Evolutionary conservation across 2,329 filamentous ascomycete genomes (phyloP).

Genomic region (Verticillium tricorpus): DNA sequence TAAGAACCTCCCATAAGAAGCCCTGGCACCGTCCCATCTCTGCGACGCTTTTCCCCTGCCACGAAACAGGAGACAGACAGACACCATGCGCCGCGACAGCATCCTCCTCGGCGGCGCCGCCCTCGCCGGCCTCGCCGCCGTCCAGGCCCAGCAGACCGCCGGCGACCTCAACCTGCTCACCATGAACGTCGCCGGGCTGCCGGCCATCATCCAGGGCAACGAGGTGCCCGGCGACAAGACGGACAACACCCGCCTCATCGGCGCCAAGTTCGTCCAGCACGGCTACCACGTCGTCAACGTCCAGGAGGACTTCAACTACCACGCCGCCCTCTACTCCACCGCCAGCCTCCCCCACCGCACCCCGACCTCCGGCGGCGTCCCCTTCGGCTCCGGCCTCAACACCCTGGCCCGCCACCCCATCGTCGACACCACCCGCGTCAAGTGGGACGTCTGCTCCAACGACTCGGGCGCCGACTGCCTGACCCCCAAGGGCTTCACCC

Average conservation of each 20-base stretch:
- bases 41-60: background rate
- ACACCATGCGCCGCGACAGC: slow-evolving; percentile 1
- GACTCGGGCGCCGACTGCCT: slow-evolving; percentile 55
- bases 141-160: slow-evolving; percentile 11
- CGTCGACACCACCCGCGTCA: slow-evolving; percentile 49
- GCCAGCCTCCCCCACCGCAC: slow-evolving; percentile 58
- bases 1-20: background rate
- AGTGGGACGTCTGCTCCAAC: slow-evolving; percentile 56
- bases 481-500: slow-evolving; percentile 66
- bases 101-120: slow-evolving; percentile 6
- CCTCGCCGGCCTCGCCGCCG: slow-evolving; percentile 1
- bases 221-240: slow-evolving; percentile 58
- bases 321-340: slow-evolving; percentile 56
- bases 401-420: slow-evolving; percentile 53
- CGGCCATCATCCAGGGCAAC: slow-evolving; percentile 52
- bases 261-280: slow-evolving; percentile 49
- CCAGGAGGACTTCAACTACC: slow-evolving; percentile 69
- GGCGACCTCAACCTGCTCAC: slow-evolving; percentile 47
- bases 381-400: slow-evolving; percentile 61
- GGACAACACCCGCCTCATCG: slow-evolving; percentile 52
- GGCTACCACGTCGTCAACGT: slow-evolving; percentile 59
- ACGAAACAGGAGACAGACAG: background rate
- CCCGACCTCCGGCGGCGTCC: slow-evolving; percentile 59
- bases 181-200: slow-evolving; percentile 59
- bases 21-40: background rate